Conservation (phyloP, 2,329 filamentous ascomycete genomes). For the Monilinia fructigena region DNA sequence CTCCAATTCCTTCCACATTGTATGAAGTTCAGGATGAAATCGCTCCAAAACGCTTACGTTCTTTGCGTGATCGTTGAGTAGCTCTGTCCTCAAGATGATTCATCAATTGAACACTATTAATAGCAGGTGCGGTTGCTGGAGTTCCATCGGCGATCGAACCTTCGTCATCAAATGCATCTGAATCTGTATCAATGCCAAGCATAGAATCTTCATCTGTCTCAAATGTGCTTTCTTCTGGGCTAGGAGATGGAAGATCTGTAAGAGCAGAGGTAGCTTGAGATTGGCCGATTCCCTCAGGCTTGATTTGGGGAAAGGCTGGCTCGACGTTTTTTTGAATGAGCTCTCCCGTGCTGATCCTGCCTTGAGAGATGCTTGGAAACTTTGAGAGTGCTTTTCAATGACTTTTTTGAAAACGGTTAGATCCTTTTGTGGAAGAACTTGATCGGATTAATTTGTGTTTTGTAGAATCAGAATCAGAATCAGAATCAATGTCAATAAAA, state of each 20-base stretch:
- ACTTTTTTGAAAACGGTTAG: conserved; percentile 4
- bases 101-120: conserved; percentile 20
- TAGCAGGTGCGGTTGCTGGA: conserved; percentile 3
- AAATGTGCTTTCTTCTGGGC: conserved; percentile 26
- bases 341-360: conserved; percentile 4
- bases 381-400: conserved; percentile 15
- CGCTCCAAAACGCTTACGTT: conserved; percentile 69
- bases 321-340: not conserved
- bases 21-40: conserved; percentile 73
- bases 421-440: not conserved
- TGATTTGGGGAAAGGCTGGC: conserved; percentile 3
- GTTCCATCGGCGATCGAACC: not conserved
- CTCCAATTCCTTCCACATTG: conserved; percentile 81
- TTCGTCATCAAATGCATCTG: conserved; percentile 20
- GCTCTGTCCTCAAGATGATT: conserved; percentile 40
- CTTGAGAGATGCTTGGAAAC: conserved; percentile 1
- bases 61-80: conserved; percentile 41
- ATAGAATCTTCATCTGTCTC: conserved; percentile 24
- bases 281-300: conserved; percentile 27
- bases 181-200: not conserved
- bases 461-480: conserved; percentile 29
- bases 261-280: conserved; percentile 18
- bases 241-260: not conserved
- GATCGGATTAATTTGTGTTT: conserved; percentile 9
- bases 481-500: conserved; percentile 29